Percentiles rank a stretch among this genome's conserved stretches.
These are phyloP conservation scores for Kazachstania martiniae DNA, from an alignment of 805 yeast species.

Conservation along the genomic window DNA sequence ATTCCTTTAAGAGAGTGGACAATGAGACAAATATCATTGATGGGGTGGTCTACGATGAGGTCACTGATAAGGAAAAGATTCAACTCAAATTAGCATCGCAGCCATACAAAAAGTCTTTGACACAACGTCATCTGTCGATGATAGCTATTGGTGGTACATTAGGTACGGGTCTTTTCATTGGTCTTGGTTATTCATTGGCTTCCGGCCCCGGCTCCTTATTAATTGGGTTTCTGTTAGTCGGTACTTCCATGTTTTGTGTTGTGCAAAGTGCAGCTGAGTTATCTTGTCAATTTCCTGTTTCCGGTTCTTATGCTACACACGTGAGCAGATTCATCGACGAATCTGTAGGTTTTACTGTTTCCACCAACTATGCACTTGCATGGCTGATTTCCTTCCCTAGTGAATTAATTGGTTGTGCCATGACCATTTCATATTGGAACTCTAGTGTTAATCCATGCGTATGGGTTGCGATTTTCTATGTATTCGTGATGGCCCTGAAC, in stretches of 20 bases:
- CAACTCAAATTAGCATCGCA: conserved; percentile 1
- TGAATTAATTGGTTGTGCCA: conserved; percentile 39
- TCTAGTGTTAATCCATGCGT: conserved; percentile 31
- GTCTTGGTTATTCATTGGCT: conserved; percentile 31
- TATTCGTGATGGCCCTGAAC: conserved; percentile 33
- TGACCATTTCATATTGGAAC: conserved; percentile 40
- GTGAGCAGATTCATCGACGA: conserved; percentile 41
- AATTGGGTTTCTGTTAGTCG: conserved; percentile 37
- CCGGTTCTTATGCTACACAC: conserved; percentile 39
- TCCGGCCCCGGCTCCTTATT: conserved; percentile 46
- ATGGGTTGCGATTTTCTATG: conserved; percentile 37
- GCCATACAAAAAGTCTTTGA: conserved; percentile 8
- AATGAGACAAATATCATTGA: neutral
- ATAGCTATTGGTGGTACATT: conserved; percentile 26
- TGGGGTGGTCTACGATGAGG: neutral
- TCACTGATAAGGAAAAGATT: conserved; percentile 1
- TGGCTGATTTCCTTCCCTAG: conserved; percentile 39
- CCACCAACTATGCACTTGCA: conserved; percentile 41
- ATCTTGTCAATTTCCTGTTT: conserved; percentile 39
- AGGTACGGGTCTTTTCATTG: conserved; percentile 26
- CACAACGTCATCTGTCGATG: conserved; percentile 22
- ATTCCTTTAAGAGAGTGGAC: conserved; percentile 1
- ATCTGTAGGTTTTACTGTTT: conserved; percentile 44
- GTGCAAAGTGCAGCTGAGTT: conserved; percentile 42
- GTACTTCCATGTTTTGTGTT: conserved; percentile 30